These are phyloP conservation scores for Camelina laxa DNA, from an alignment of 345 rosid genomes.

Conservation along the genomic window DNA sequence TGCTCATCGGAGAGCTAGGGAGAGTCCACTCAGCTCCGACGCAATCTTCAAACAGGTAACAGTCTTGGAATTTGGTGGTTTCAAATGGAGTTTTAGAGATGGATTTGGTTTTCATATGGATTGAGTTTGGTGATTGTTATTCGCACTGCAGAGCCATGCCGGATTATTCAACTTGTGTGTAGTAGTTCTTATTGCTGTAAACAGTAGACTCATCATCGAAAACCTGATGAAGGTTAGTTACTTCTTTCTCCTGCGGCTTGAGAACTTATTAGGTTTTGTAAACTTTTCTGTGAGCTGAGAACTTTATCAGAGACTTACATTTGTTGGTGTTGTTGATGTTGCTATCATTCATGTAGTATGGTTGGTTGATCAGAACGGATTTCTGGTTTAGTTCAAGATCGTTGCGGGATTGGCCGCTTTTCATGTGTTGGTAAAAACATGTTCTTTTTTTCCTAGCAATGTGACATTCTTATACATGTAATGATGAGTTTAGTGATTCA, in stretches of 20 bases:
- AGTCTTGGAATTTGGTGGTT: background rate
- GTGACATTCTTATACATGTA: conserved; percentile 1
- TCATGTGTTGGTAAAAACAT: conserved; percentile 87
- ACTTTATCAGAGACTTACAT: background rate
- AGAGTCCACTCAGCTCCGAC: conserved; percentile 93
- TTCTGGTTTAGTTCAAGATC: conserved; percentile 95
- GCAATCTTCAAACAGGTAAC: conserved; percentile 77
- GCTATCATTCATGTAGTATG: conserved; percentile 66
- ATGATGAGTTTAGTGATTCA: conserved; percentile 5
- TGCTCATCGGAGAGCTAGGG: conserved; percentile 69
- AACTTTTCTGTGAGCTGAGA: background rate
- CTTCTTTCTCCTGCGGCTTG: conserved; percentile 9
- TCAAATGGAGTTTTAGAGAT: conserved; percentile 10
- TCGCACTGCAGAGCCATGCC: conserved; percentile 85
- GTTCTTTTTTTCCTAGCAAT: background rate
- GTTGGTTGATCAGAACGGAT: conserved; percentile 86
- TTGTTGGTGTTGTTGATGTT: no score
- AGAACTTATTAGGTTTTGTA: background rate
- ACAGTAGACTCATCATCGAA: conserved; percentile 95
- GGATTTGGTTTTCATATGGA: no score
- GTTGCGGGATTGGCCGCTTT: conserved; percentile 94
- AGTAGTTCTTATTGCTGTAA: conserved; percentile 96
- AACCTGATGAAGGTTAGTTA: conserved; percentile 84
- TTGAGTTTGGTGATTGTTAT: conserved; percentile 18
- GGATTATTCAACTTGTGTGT: conserved; percentile 95